Conservation (phyloP, 2,329 filamentous ascomycete genomes). For the Sclerotiophoma versabilis region DNA sequence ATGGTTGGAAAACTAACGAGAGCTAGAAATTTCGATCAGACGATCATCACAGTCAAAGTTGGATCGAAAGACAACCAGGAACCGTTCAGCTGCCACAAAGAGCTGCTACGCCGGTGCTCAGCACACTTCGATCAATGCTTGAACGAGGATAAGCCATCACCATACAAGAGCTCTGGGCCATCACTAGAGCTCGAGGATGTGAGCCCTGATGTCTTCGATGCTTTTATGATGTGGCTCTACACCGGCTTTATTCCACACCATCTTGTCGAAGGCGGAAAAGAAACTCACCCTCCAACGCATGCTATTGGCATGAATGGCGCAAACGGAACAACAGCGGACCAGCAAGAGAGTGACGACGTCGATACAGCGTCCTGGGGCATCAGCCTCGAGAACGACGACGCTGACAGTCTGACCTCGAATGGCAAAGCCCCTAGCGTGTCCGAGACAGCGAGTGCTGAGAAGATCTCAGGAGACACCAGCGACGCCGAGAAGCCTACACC, state of each 20-base stretch:
- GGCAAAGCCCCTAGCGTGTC: constrained; percentile 19
- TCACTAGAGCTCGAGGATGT: constrained; percentile 43
- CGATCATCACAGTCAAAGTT: constrained; percentile 46
- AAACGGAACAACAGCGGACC: constrained; percentile 20
- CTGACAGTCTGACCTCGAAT: constrained; percentile 22
- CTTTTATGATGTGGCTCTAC: constrained; percentile 49
- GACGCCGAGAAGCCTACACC: constrained; percentile 31
- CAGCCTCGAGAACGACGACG: constrained; percentile 41
- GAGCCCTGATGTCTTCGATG: constrained; percentile 47
- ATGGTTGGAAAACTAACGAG: constrained; percentile 21
- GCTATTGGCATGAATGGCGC: constrained; percentile 32
- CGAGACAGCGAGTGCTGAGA: constrained; percentile 34
- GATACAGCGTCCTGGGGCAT: constrained; percentile 47
- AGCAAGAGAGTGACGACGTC: constrained; percentile 41
- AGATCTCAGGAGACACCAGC: constrained; percentile 40
- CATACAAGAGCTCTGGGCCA: constrained; percentile 38
- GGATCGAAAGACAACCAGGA: constrained; percentile 41
- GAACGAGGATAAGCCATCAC: constrained; percentile 39
- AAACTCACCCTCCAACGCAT: constrained; percentile 39
- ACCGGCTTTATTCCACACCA: constrained; percentile 47
- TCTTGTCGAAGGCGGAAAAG: constrained; percentile 46
- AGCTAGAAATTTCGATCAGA: constrained; percentile 46
- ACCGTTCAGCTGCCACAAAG: constrained; percentile 46
- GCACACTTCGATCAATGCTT: constrained; percentile 42
- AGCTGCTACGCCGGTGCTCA: constrained; percentile 44